These are phyloP conservation scores for Lenwebbia sp. DNA, from an alignment of 345 rosid species.

Conservation along the genomic window DNA sequence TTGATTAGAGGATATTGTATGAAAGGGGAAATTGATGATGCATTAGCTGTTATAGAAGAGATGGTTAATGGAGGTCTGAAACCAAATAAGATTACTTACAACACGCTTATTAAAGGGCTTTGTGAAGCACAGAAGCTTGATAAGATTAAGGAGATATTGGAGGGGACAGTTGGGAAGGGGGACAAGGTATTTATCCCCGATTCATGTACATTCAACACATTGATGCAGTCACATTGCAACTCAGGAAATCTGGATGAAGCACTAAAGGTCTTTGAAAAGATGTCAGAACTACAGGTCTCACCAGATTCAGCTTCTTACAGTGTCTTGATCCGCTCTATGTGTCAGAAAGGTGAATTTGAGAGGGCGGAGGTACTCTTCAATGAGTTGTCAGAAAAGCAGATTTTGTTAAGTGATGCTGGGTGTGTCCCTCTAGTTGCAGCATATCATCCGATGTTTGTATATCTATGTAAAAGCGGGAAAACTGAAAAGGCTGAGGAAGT, in stretches of 20 bases:
- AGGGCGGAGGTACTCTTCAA: constrained; percentile 56
- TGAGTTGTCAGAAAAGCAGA: constrained; percentile 38
- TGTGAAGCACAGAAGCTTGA: constrained; percentile 50
- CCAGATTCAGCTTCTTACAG: constrained; percentile 83
- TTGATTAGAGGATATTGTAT: constrained; percentile 71
- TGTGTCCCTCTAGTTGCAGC: constrained; percentile 69
- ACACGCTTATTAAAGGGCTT: constrained; percentile 70
- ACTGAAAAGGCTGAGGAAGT: constrained; percentile 54
- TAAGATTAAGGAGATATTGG: constrained; percentile 41
- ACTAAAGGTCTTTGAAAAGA: constrained; percentile 35
- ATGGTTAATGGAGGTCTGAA: constrained; percentile 39
- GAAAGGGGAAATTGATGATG: constrained; percentile 60
- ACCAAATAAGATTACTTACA: constrained; percentile 53
- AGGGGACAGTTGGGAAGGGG: constrained; percentile 13
- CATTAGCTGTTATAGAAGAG: constrained; percentile 41
- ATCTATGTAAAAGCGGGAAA: constrained; percentile 60
- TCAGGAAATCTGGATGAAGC: constrained; percentile 58
- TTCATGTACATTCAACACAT: constrained; percentile 65
- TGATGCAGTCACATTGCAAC: constrained; percentile 53
- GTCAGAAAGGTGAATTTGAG: constrained; percentile 41
- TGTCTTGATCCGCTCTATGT: constrained; percentile 53
- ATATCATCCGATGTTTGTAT: constrained; percentile 60
- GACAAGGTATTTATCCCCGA: constrained; percentile 44
- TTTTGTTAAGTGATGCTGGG: constrained; percentile 35
- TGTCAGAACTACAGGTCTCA: constrained; percentile 30